phyloP scores from a whole-genome alignment of 305 asterid species.

The Fraxinus dipetala region DNA sequence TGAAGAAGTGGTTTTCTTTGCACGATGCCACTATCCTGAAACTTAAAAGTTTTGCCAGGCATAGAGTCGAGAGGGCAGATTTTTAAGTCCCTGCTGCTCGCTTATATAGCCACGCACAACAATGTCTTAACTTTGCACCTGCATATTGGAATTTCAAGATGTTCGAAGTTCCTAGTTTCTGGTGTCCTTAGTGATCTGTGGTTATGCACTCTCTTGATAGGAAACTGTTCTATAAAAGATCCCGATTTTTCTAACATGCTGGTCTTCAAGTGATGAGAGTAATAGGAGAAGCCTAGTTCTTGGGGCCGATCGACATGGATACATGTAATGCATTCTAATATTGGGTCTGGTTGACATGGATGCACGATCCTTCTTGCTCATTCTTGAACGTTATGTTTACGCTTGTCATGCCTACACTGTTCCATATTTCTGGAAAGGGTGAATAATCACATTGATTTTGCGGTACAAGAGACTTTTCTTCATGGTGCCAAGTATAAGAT shows the following conservation, averaged over 20 bases:
- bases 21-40: neutral
- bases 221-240: neutral
- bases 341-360: neutral
- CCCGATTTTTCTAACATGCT: neutral
- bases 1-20: neutral
- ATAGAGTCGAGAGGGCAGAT: neutral
- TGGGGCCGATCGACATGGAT: neutral
- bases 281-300: conserved; percentile 1
- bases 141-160: conserved; percentile 6
- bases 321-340: neutral
- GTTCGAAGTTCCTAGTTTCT: neutral
- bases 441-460: neutral
- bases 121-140: neutral
- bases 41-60: neutral
- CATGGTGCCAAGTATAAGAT: neutral
- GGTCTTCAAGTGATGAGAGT: neutral
- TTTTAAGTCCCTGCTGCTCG: neutral
- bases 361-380: neutral
- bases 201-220: neutral
- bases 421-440: neutral
- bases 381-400: neutral
- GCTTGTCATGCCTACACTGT: neutral
- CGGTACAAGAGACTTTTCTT: neutral
- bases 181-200: neutral
- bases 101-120: neutral